phyloP scores from a whole-genome alignment of 2,329 filamentous ascomycete genomes.

The Xylaria sp. region DNA sequence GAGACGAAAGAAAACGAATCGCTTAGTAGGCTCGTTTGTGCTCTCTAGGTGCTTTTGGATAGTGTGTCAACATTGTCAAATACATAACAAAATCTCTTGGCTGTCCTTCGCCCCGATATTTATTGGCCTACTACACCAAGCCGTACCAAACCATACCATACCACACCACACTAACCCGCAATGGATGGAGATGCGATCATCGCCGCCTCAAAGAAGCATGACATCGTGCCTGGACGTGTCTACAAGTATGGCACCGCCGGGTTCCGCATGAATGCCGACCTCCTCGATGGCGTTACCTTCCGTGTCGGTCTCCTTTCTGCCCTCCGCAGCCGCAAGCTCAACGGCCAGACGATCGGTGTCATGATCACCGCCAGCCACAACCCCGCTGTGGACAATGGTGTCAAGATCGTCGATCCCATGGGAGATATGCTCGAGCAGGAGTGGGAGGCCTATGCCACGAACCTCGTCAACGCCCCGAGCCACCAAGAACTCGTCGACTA shows the following conservation, averaged over 20 bases:
- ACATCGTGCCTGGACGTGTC: constrained; percentile 56
- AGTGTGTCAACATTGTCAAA: too few species aligned
- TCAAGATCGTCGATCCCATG: constrained; percentile 96
- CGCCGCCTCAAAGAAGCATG: constrained; percentile 64
- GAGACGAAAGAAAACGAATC: too few species aligned
- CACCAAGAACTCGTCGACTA: constrained; percentile 75
- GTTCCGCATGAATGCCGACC: constrained; percentile 72
- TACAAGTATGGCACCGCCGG: constrained; percentile 71
- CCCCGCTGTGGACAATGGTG: constrained; percentile 84
- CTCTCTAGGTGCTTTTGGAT: too few species aligned
- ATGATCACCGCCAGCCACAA: constrained; percentile 98
- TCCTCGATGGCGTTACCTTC: constrained; percentile 90
- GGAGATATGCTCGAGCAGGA: constrained; percentile 97
- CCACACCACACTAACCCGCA: constrained; percentile 16
- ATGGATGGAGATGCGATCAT: constrained; percentile 60
- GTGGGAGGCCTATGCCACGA: constrained; percentile 89
- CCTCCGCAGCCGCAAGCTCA: constrained; percentile 85
- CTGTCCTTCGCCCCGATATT: too few species aligned
- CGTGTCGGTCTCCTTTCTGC: constrained; percentile 88
- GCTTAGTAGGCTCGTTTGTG: too few species aligned
- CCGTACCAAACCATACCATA: constrained; percentile 1
- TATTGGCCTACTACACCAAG: too few species aligned
- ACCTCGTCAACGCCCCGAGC: constrained; percentile 80
- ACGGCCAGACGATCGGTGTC: constrained; percentile 89
- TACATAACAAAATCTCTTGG: too few species aligned